Evolutionary conservation across 202 grass and related monocot genomes (phyloP).

Genomic region (Cymbopogon flexuosus): DNA sequence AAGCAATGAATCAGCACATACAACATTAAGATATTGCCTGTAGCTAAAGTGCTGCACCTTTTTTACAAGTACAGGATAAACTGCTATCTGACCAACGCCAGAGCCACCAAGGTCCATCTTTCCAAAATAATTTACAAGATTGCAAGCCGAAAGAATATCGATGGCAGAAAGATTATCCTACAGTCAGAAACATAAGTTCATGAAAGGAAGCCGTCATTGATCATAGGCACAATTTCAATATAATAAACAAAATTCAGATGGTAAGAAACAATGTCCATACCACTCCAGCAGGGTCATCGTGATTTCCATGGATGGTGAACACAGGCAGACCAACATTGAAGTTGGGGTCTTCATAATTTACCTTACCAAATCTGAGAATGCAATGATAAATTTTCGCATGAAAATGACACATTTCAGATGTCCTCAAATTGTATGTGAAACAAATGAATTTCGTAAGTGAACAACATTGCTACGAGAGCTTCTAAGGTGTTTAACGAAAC

Average conservation of each 20-base stretch:
- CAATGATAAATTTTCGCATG: neutral
- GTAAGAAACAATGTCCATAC: constrained; percentile 34
- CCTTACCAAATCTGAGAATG: constrained; percentile 47
- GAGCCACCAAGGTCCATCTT: constrained; percentile 92
- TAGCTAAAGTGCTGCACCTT: constrained; percentile 49
- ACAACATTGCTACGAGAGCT: neutral
- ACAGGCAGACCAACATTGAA: constrained; percentile 60
- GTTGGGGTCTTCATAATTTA: constrained; percentile 67
- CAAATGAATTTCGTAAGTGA: constrained; percentile 12
- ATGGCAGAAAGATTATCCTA: constrained; percentile 97
- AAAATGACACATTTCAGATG: neutral
- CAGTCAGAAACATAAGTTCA: constrained; percentile 24
- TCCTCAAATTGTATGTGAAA: neutral
- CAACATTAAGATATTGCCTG: neutral
- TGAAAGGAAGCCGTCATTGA: constrained; percentile 5
- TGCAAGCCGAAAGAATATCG: constrained; percentile 90
- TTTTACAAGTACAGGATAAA: constrained; percentile 83
- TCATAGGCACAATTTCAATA: neutral
- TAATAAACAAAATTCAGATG: neutral
- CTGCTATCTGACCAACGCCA: constrained; percentile 77
- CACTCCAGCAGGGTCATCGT: constrained; percentile 64
- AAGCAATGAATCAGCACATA: constrained; percentile 18
- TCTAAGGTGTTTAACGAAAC: neutral
- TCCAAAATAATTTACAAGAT: constrained; percentile 98
- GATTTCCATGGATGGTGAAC: constrained; percentile 69